Conservation (phyloP, 2,329 filamentous ascomycete genomes). For the Ophiobolus disseminans region DNA sequence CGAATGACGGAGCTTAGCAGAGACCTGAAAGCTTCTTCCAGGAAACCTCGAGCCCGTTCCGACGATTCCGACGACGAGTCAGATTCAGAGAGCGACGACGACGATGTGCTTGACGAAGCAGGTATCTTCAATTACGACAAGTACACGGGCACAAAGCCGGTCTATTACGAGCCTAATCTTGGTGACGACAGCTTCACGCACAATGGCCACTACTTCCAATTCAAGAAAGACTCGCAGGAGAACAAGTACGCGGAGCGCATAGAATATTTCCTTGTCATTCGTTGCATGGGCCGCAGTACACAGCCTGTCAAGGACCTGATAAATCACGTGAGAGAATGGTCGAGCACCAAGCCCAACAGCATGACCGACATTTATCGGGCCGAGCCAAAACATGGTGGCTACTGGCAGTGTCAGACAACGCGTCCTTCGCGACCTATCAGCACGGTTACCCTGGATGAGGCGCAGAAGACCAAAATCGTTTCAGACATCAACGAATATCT, state of each 20-base stretch:
- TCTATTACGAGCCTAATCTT: slow-evolving; percentile 58
- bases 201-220: slow-evolving; percentile 50
- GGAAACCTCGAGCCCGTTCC: slow-evolving; percentile 36
- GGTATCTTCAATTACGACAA: slow-evolving; percentile 59
- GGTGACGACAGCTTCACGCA: slow-evolving; percentile 55
- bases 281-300: slow-evolving; percentile 57
- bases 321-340: slow-evolving; percentile 53
- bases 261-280: slow-evolving; percentile 54
- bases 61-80: not conserved
- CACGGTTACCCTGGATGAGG: slow-evolving; percentile 75
- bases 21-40: slow-evolving; percentile 49
- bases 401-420: slow-evolving; percentile 53
- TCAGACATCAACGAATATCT: slow-evolving; percentile 80
- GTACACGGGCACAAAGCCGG: slow-evolving; percentile 57
- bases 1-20: slow-evolving; percentile 47
- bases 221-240: slow-evolving; percentile 48
- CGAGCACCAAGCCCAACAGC: slow-evolving; percentile 51
- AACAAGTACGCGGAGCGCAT: slow-evolving; percentile 36
- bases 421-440: slow-evolving; percentile 74
- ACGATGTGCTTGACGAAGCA: slow-evolving; percentile 46
- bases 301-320: slow-evolving; percentile 58
- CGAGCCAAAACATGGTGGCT: not conserved
- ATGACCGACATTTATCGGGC: slow-evolving; percentile 53
- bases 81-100: slow-evolving; percentile 32
- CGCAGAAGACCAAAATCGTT: slow-evolving; percentile 71